phyloP scores from a whole-genome alignment of 2,329 filamentous ascomycete species.

The Elsinoe necatrix region DNA sequence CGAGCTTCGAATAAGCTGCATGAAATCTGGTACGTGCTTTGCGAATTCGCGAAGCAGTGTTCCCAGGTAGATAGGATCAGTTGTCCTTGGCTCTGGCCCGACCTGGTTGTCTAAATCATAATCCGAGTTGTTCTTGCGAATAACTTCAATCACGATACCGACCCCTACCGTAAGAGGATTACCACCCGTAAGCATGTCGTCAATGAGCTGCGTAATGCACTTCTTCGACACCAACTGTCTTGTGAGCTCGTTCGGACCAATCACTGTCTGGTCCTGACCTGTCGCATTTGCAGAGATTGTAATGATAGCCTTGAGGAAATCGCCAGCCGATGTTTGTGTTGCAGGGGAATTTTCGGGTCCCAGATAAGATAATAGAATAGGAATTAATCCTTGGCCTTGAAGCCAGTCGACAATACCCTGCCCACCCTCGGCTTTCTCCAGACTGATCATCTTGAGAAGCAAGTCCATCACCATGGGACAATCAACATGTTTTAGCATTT shows the following conservation, averaged over 20 bases:
- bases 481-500: constrained; percentile 88
- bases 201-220: constrained; percentile 77
- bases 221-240: constrained; percentile 82
- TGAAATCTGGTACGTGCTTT: constrained; percentile 85
- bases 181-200: constrained; percentile 85
- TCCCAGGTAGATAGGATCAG: constrained; percentile 93
- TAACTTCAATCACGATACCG: constrained; percentile 95
- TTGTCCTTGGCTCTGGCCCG: constrained; percentile 69
- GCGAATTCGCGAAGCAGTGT: constrained; percentile 84
- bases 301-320: constrained; percentile 97
- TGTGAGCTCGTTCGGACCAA: constrained; percentile 93
- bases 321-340: constrained; percentile 90
- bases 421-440: constrained; percentile 85
- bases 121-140: constrained; percentile 98
- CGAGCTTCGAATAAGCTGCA: constrained; percentile 75
- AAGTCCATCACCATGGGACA: constrained; percentile 98
- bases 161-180: constrained; percentile 94
- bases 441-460: constrained; percentile 88
- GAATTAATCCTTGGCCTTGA: constrained; percentile 79
- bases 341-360: constrained; percentile 77
- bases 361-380: constrained; percentile 76
- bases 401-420: constrained; percentile 96
- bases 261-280: constrained; percentile 97
- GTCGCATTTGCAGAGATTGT: constrained; percentile 98
- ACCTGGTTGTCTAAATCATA: constrained; percentile 89